Conservation (phyloP, 2,329 filamentous ascomycete genomes). For the Colletotrichum limetticola region DNA sequence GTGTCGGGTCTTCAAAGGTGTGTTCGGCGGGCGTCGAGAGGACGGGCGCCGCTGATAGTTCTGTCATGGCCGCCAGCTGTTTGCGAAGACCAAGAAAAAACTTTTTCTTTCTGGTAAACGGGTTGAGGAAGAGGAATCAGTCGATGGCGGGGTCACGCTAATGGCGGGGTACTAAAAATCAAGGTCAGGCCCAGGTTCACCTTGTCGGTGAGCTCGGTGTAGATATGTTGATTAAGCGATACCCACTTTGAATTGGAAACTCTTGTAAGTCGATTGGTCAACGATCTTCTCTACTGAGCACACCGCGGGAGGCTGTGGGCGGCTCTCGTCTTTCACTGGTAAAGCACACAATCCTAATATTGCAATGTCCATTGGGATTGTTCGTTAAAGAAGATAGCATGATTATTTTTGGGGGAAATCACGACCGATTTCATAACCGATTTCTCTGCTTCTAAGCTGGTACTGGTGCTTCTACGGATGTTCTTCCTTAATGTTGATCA, state of each 20-base stretch:
- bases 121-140: neutral
- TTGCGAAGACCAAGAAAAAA: neutral
- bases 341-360: neutral
- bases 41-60: conserved; percentile 65
- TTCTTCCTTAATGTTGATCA: neutral
- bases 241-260: too few species aligned
- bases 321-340: neutral
- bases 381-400: neutral
- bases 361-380: neutral
- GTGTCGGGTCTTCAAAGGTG: conserved; percentile 63
- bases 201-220: conserved; percentile 1
- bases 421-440: too few species aligned
- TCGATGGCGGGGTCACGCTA: conserved; percentile 16
- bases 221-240: neutral
- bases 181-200: neutral
- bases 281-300: neutral
- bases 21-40: conserved; percentile 73
- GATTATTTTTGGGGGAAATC: neutral
- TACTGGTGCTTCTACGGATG: neutral
- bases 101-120: conserved; percentile 6
- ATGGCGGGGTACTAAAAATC: conserved; percentile 13
- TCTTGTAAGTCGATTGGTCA: neutral
- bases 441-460: neutral
- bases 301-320: neutral
- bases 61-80: conserved; percentile 35